Conservation (phyloP, 768 basidiomycete species). For the Guyanaporus albipodus region DNA sequence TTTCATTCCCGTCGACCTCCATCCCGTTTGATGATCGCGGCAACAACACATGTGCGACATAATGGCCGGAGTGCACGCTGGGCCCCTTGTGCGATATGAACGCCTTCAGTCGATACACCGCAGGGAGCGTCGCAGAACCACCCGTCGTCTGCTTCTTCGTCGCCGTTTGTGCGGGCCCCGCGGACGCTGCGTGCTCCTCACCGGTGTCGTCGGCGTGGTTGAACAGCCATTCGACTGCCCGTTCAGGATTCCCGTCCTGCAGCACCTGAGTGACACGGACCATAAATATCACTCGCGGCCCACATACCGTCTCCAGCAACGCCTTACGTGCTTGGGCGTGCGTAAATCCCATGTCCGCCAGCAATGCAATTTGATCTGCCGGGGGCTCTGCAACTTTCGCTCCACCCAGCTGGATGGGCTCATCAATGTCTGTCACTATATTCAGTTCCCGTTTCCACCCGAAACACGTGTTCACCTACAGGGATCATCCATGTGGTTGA, state of each 20-base stretch:
- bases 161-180: conserved; percentile 18
- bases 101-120: conserved; percentile 76
- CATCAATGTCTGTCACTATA: conserved; percentile 72
- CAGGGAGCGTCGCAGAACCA: conserved; percentile 65
- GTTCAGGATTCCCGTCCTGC: conserved; percentile 70
- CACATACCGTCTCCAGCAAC: conserved; percentile 76
- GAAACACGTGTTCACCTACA: conserved; percentile 41
- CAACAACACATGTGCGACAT: conserved; percentile 73
- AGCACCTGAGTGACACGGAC: background rate
- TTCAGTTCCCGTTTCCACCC: background rate
- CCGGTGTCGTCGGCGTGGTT: conserved; percentile 86
- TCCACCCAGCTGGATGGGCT: conserved; percentile 48
- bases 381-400: conserved; percentile 51
- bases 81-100: conserved; percentile 98
- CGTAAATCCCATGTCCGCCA: conserved; percentile 93
- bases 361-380: conserved; percentile 63
- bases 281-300: background rate
- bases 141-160: background rate
- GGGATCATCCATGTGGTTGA: conserved; percentile 91
- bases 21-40: conserved; percentile 20
- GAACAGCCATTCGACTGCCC: conserved; percentile 96
- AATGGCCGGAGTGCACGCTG: conserved; percentile 92
- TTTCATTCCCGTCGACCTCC: conserved; percentile 36
- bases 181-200: conserved; percentile 43
- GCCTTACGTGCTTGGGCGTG: conserved; percentile 81